Evolutionary conservation across 2,329 filamentous ascomycete species (phyloP).

Genomic region (Xylaria digitata): DNA sequence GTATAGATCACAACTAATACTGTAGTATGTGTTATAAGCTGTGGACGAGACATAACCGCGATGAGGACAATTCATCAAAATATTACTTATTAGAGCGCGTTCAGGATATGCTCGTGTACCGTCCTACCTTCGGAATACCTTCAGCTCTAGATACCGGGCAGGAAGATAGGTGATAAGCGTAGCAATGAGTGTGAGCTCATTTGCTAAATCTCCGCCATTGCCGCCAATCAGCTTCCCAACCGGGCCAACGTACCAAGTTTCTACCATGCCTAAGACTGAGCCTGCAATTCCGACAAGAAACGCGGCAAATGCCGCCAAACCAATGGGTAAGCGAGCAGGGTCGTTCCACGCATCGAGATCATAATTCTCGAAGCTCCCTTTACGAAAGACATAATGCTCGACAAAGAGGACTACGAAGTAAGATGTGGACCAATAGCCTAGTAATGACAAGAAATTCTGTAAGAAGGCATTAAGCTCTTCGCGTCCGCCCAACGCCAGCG

Average conservation of each 20-base stretch:
- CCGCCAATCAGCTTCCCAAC: slow-evolving; percentile 58
- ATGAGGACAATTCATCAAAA: not conserved
- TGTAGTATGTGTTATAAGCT: not conserved
- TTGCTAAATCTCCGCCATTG: slow-evolving; percentile 62
- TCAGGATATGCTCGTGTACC: not conserved
- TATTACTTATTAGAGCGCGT: not conserved
- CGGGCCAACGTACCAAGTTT: slow-evolving; percentile 65
- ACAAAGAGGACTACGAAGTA: slow-evolving; percentile 61
- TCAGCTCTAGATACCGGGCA: slow-evolving; percentile 61
- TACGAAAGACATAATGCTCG: slow-evolving; percentile 62
- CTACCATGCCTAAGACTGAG: slow-evolving; percentile 67
- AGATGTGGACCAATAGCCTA: slow-evolving; percentile 63
- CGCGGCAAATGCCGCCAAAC: slow-evolving; percentile 56
- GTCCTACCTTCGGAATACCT: slow-evolving; percentile 55
- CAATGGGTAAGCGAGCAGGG: slow-evolving; percentile 56
- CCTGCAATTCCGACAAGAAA: slow-evolving; percentile 57
- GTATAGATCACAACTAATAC: slow-evolving; percentile 7
- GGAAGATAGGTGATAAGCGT: slow-evolving; percentile 61
- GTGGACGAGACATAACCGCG: not conserved
- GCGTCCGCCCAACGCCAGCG: slow-evolving; percentile 57
- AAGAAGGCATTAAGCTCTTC: slow-evolving; percentile 58
- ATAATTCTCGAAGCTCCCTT: slow-evolving; percentile 56
- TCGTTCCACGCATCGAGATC: slow-evolving; percentile 63
- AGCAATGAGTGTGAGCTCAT: slow-evolving; percentile 63
- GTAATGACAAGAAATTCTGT: slow-evolving; percentile 59